Evolutionary conservation across 805 yeast species (phyloP).

Genomic region (Candida ascalaphidarum): DNA sequence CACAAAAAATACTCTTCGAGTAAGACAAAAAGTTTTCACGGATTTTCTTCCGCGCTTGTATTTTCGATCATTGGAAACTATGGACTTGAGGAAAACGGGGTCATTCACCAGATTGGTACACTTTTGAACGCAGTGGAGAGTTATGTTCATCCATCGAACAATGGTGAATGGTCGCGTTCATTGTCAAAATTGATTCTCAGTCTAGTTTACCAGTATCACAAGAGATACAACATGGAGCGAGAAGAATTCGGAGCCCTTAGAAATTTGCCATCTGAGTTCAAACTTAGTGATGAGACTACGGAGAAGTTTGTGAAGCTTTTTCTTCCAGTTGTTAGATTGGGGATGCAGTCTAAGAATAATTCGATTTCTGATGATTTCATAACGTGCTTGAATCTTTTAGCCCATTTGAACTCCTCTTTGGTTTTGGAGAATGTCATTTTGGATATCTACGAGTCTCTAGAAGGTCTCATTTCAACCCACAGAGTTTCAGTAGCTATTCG

Average conservation of each 20-base stretch:
- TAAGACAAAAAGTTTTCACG: slow-evolving; percentile 31
- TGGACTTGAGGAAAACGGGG: slow-evolving; percentile 31
- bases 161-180: slow-evolving; percentile 78
- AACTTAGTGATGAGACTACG: slow-evolving; percentile 25
- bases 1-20: slow-evolving; percentile 38
- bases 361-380: slow-evolving; percentile 50
- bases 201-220: slow-evolving; percentile 51
- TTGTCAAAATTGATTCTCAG: slow-evolving; percentile 60
- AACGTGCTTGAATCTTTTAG: slow-evolving; percentile 51
- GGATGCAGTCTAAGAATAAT: slow-evolving; percentile 70
- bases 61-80: slow-evolving; percentile 51
- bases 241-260: slow-evolving; percentile 19
- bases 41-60: slow-evolving; percentile 40
- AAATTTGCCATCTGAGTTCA: slow-evolving; percentile 19
- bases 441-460: slow-evolving; percentile 73
- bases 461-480: slow-evolving; percentile 67
- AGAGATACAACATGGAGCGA: slow-evolving; percentile 44
- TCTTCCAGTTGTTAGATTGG: slow-evolving; percentile 49
- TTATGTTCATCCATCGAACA: slow-evolving; percentile 85
- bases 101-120: slow-evolving; percentile 43
- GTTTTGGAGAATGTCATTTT: slow-evolving; percentile 48
- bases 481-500: slow-evolving; percentile 68
- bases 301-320: slow-evolving; percentile 42
- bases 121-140: slow-evolving; percentile 67
- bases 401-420: slow-evolving; percentile 49